Evolutionary conservation across 768 basidiomycete species (phyloP), one percentile per base, ranked within the genome.

Genomic region (Suillus subalutaceus): DNA sequence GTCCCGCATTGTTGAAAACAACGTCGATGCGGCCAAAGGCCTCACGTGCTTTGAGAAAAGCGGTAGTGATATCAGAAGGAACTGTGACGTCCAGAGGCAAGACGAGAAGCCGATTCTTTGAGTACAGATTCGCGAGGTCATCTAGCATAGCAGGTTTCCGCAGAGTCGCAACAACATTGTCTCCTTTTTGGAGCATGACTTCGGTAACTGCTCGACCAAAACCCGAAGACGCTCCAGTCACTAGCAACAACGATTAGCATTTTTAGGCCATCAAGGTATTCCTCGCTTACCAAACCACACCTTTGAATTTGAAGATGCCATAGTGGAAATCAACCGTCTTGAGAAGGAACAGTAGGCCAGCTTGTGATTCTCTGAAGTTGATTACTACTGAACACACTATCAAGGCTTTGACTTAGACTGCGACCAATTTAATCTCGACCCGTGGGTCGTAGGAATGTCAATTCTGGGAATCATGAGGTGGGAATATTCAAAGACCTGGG

Each of bases 1-100:
- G 68, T 48, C 67, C 74, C 67, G 84, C 83, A 65, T 84, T 85
- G 68, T 80, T 84, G 67, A 81, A 78, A 6, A 84, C 83, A 59
- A 84, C 71, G 62, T 85, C 84, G 20, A 84, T 68, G 38, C 79
- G 72, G 6, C 81, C 82, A 70, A 84, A 85, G 16, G 68, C 69
- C 37, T 74, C 70, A 48, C 77, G 66, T 0, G 78, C 77, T 55
- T 68, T 66, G 16, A 67, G 69, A 65, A 85, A 85, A 0, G 77
- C 81, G 7, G 69, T 68, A 10, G 44, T 67, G 60, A 83, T 78
- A 4, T 81, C 76, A 16, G 68, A 65, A 2, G 65, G 66, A 26
- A 69, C 65, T 26, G 72, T 77, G 48, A 85, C 82, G 63, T 86
- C 82, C 53, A 83, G 71, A 46, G 73, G 72, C 67, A 83, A 68